Conservation (phyloP, 345 rosid genomes). For the Euclidium syriacum region DNA sequence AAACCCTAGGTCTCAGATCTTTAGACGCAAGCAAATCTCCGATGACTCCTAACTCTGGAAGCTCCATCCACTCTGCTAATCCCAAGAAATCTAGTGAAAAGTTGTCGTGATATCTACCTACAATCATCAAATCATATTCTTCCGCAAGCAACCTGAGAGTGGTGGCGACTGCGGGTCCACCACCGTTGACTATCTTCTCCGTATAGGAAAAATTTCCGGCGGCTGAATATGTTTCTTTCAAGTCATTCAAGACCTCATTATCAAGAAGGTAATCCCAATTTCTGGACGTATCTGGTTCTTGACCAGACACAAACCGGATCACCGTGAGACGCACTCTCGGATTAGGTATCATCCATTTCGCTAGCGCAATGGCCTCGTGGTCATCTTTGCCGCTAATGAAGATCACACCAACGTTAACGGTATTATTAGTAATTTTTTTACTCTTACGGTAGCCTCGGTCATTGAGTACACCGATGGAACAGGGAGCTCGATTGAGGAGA, state of each 20-base stretch:
- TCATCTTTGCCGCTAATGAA: conserved; percentile 68
- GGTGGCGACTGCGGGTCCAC: conserved; percentile 38
- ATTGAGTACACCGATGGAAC: conserved; percentile 26
- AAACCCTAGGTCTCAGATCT: conserved; percentile 36
- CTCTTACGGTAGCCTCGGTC: conserved; percentile 11
- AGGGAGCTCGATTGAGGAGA: conserved; percentile 26
- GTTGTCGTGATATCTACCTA: conserved; percentile 43
- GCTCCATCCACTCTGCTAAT: conserved; percentile 53
- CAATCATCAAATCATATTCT: conserved; percentile 39
- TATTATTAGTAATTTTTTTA: background rate
- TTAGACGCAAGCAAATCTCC: conserved; percentile 64
- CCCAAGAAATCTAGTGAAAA: conserved; percentile 36
- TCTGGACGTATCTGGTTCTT: background rate
- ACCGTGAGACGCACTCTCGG: conserved; percentile 30
- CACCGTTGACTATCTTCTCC: conserved; percentile 29
- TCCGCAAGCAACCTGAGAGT: conserved; percentile 30
- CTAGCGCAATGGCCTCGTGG: conserved; percentile 45
- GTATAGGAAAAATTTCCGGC: conserved; percentile 1
- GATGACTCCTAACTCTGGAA: conserved; percentile 57
- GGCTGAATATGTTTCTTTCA: background rate
- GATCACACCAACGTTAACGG: conserved; percentile 28
- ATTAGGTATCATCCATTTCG: conserved; percentile 41
- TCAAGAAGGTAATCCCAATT: conserved; percentile 42
- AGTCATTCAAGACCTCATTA: conserved; percentile 26
- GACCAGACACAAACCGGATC: conserved; percentile 13